Percentiles rank a stretch among this genome's conserved stretches.
Evolutionary conservation across 345 rosid genomes (phyloP).

Genomic region (Gossypium longicalyx): DNA sequence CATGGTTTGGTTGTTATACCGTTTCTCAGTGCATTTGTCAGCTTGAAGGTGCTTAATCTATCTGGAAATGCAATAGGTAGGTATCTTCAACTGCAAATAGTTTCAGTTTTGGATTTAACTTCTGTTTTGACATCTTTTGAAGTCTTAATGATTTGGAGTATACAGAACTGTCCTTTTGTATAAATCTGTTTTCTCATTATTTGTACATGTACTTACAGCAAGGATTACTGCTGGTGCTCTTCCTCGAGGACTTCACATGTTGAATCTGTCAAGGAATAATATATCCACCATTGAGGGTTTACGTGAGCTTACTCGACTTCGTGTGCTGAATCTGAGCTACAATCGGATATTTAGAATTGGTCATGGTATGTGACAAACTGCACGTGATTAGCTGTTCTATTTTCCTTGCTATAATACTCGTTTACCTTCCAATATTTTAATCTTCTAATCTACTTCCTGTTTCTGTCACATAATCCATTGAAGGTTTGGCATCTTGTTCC

Average conservation of each 20-base stretch:
- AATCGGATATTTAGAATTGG: conserved; percentile 80
- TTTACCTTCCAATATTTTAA: neutral
- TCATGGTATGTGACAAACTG: conserved; percentile 57
- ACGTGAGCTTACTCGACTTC: conserved; percentile 87
- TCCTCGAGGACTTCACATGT: conserved; percentile 80
- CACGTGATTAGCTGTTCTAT: neutral
- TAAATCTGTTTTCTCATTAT: conserved; percentile 4
- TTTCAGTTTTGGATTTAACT: neutral
- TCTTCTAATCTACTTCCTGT: neutral
- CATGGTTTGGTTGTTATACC: conserved; percentile 74
- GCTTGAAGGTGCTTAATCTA: conserved; percentile 80
- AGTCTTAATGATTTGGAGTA: neutral
- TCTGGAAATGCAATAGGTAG: conserved; percentile 86
- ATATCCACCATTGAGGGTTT: conserved; percentile 84
- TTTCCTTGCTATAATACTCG: neutral
- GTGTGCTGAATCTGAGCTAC: conserved; percentile 89
- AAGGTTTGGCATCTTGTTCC: conserved; percentile 93
- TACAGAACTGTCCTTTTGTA: neutral
- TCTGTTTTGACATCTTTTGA: neutral
- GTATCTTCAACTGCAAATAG: conserved; percentile 11
- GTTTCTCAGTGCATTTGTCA: conserved; percentile 64
- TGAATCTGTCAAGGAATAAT: conserved; percentile 79
- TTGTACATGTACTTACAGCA: conserved; percentile 31
- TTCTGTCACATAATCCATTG: neutral
- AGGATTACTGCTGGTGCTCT: conserved; percentile 85